These are phyloP conservation scores for Irpex rosettiformis DNA, from an alignment of 1,284 basidiomycete species.

Conservation along the genomic window DNA sequence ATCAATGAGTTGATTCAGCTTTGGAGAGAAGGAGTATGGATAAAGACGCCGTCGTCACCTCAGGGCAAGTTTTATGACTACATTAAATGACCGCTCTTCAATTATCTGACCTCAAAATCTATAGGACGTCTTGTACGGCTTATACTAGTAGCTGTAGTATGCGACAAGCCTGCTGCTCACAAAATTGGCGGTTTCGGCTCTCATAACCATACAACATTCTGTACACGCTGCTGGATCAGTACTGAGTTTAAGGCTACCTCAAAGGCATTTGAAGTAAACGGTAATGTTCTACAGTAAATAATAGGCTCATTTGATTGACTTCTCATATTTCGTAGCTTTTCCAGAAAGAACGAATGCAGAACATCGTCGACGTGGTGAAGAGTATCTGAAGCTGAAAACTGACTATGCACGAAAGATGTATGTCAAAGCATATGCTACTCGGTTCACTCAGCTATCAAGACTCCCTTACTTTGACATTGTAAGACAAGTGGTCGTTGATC, in stretches of 20 bases:
- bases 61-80: constrained; percentile 16
- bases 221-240: constrained; percentile 31
- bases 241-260: constrained; percentile 17
- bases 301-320: neutral
- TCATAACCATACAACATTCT: constrained; percentile 30
- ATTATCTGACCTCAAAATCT: neutral
- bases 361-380: constrained; percentile 7
- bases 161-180: constrained; percentile 35
- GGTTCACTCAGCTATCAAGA: constrained; percentile 23
- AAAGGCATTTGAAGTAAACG: constrained; percentile 16
- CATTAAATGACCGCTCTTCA: neutral
- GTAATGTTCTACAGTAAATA: neutral
- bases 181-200: constrained; percentile 34
- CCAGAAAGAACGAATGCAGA: constrained; percentile 10
- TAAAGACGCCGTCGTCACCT: constrained; percentile 19
- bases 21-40: constrained; percentile 24
- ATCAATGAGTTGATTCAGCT: constrained; percentile 32
- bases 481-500: constrained; percentile 26
- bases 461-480: constrained; percentile 28
- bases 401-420: constrained; percentile 18
- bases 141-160: constrained; percentile 29
- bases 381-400: constrained; percentile 8
- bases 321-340: constrained; percentile 11
- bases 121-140: constrained; percentile 26
- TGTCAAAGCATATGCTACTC: constrained; percentile 16